These are phyloP conservation scores for Fusarium hainanense DNA, from an alignment of 2,329 filamentous ascomycete genomes.

Conservation along the genomic window DNA sequence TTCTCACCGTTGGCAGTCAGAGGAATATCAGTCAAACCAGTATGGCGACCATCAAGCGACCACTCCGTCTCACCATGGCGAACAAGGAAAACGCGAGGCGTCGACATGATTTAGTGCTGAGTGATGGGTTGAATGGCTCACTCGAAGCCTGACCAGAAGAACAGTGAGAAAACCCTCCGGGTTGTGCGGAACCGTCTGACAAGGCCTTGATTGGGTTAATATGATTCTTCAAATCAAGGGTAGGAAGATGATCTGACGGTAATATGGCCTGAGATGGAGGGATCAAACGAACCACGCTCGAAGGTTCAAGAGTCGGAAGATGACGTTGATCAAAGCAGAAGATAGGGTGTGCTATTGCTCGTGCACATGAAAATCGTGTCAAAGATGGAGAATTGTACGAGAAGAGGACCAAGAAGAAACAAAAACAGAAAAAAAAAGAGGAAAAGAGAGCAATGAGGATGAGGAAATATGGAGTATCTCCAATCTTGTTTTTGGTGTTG, in stretches of 20 bases:
- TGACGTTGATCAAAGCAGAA: not conserved
- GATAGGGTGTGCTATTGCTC: not conserved
- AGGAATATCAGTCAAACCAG: slow-evolving; percentile 85
- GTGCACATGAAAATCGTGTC: not conserved
- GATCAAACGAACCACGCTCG: slow-evolving; percentile 8
- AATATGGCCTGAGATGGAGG: slow-evolving; percentile 11
- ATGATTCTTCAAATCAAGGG: not conserved
- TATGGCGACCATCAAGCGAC: slow-evolving; percentile 88
- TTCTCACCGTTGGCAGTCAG: slow-evolving; percentile 85
- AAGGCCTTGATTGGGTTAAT: not conserved
- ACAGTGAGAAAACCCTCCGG: not conserved
- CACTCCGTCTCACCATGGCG: slow-evolving; percentile 97
- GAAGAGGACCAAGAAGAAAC: not conserved
- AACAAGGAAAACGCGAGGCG: slow-evolving; percentile 82
- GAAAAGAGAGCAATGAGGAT: not conserved
- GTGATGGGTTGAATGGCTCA: not conserved
- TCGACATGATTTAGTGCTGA: slow-evolving; percentile 48
- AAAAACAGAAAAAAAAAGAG: not conserved
- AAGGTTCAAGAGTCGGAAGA: not conserved
- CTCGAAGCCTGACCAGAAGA: not conserved
- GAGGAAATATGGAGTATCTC: slow-evolving; percentile 13
- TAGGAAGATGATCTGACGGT: slow-evolving; percentile 29
- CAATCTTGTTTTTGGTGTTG: slow-evolving; percentile 32
- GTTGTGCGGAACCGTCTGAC: not conserved
- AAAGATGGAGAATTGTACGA: not conserved